These are phyloP conservation scores for Imleria badia DNA, from an alignment of 768 basidiomycete species.

Conservation along the genomic window DNA sequence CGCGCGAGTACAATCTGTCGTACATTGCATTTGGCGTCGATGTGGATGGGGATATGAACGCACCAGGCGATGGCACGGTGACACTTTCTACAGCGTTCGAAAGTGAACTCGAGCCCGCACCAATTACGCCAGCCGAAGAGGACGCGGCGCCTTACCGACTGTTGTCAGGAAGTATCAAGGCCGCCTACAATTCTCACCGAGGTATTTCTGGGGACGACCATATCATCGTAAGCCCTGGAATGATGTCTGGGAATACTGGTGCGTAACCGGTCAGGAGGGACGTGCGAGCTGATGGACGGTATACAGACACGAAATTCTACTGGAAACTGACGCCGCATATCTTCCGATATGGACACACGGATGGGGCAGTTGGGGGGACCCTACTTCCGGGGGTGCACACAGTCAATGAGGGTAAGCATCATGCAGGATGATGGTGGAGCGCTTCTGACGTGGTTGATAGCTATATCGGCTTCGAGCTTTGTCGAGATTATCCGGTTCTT, in stretches of 20 bases:
- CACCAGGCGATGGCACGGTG: slow-evolving; percentile 44
- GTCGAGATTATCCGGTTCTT: slow-evolving; percentile 70
- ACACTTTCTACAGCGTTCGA: slow-evolving; percentile 49
- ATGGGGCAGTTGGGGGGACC: slow-evolving; percentile 27
- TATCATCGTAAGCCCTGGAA: slow-evolving; percentile 48
- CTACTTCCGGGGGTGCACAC: slow-evolving; percentile 56
- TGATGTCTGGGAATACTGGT: slow-evolving; percentile 59
- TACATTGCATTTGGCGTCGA: slow-evolving; percentile 54
- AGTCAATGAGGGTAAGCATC: slow-evolving; percentile 62
- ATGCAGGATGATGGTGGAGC: background rate
- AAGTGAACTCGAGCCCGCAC: slow-evolving; percentile 61
- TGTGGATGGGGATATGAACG: slow-evolving; percentile 33
- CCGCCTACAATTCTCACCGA: slow-evolving; percentile 54
- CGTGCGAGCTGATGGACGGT: background rate
- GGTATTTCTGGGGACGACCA: slow-evolving; percentile 32
- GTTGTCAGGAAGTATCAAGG: slow-evolving; percentile 64
- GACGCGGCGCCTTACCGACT: slow-evolving; percentile 43
- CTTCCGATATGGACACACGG: slow-evolving; percentile 59
- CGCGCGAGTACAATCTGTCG: slow-evolving; percentile 54
- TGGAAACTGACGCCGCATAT: slow-evolving; percentile 54
- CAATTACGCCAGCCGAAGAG: slow-evolving; percentile 47
- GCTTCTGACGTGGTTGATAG: slow-evolving; percentile 21
- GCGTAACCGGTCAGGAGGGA: background rate
- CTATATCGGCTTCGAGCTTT: slow-evolving; percentile 47
- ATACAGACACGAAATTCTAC: slow-evolving; percentile 44